phyloP scores from a whole-genome alignment of 768 basidiomycete genomes.

The Crepidotus variabilis region DNA sequence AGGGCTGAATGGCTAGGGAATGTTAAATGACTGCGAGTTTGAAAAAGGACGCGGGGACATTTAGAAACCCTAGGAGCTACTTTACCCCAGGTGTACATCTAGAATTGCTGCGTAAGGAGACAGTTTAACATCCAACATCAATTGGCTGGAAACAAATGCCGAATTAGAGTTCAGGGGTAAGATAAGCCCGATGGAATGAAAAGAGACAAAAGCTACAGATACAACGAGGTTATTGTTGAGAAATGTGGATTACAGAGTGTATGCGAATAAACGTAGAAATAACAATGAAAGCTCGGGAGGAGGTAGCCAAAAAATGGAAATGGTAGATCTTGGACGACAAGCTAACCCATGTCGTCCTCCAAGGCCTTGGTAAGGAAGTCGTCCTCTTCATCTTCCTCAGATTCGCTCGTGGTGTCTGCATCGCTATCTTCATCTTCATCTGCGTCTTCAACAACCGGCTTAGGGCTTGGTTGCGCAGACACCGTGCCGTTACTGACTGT shows the following conservation, averaged over 20 bases:
- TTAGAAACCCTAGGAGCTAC: no score
- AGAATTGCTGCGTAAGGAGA: not conserved
- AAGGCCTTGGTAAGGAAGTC: slow-evolving; percentile 81
- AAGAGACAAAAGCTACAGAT: not conserved
- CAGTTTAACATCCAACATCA: not conserved
- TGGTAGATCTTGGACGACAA: slow-evolving; percentile 3
- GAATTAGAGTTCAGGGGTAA: no score
- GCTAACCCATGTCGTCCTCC: slow-evolving; percentile 75
- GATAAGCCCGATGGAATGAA: not conserved
- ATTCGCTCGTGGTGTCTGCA: slow-evolving; percentile 18
- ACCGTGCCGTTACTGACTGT: slow-evolving; percentile 13
- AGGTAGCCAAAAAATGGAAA: slow-evolving; percentile 1
- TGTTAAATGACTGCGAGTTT: no score
- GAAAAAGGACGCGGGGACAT: no score
- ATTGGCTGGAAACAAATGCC: no score
- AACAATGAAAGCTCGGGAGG: slow-evolving; percentile 7
- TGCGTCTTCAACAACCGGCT: slow-evolving; percentile 22
- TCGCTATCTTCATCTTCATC: slow-evolving; percentile 42
- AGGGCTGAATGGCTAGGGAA: no score
- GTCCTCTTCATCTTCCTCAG: slow-evolving; percentile 58
- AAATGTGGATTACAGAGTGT: no score
- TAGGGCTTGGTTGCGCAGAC: slow-evolving; percentile 10
- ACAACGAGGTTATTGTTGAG: not conserved
- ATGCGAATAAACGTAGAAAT: not conserved
- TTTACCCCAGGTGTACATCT: not conserved